These are phyloP conservation scores for Durio zibethinus DNA, from an alignment of 345 rosid species.

Conservation along the genomic window DNA sequence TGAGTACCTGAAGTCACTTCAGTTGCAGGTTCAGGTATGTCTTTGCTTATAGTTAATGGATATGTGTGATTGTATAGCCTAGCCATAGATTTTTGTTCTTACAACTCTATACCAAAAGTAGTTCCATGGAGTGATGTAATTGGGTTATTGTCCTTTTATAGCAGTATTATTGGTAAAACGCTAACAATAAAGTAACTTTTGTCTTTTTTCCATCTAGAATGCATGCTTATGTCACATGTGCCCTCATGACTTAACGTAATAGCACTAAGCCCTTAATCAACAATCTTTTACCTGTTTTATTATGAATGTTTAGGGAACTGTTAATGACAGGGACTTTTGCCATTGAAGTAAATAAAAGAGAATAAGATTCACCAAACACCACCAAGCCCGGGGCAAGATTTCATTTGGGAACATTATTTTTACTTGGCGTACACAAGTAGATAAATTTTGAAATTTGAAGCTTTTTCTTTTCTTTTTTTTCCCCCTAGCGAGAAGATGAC, in stretches of 20 bases:
- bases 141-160: not conserved
- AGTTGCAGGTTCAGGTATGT: slow-evolving; percentile 55
- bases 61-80: not conserved
- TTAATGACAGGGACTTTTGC: not conserved
- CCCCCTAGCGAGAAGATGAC: not conserved
- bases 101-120: not conserved
- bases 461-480: not conserved
- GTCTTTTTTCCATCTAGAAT: not conserved
- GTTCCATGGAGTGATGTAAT: not conserved
- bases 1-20: slow-evolving; percentile 55
- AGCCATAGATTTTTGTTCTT: not conserved
- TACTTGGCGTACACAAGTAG: not conserved
- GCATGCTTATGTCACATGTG: not conserved
- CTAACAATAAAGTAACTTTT: not conserved
- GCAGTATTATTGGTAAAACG: slow-evolving; percentile 4
- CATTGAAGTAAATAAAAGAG: not conserved
- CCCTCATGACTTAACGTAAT: not conserved
- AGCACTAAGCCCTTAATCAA: not conserved
- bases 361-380: slow-evolving; percentile 3
- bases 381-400: slow-evolving; percentile 1
- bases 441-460: not conserved
- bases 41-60: not conserved
- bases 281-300: not conserved
- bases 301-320: not conserved
- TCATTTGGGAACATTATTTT: slow-evolving; percentile 2